A percentile compares a stretch with the other conserved stretches of the same genome.
These are phyloP conservation scores for Sporothrix brunneoviolacea DNA, from an alignment of 2,329 filamentous ascomycete genomes.

Conservation along the genomic window DNA sequence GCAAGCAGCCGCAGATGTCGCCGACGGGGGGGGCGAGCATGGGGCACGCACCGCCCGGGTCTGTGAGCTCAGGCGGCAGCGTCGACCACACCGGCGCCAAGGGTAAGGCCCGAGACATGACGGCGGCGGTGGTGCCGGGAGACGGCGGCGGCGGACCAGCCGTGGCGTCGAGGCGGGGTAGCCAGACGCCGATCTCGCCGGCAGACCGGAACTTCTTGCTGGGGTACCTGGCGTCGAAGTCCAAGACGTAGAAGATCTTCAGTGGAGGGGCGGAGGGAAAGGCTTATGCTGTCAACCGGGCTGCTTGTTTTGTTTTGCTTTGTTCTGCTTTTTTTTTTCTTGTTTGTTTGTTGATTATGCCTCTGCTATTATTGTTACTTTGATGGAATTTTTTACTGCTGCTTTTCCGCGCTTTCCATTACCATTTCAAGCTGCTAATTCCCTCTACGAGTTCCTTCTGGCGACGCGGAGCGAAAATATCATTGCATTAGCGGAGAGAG, in stretches of 20 bases:
- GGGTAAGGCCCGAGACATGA: no score
- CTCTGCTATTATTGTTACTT: background rate
- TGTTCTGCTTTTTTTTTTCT: background rate
- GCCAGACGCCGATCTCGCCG: constrained; percentile 54
- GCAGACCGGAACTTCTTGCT: constrained; percentile 71
- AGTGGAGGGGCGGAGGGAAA: background rate
- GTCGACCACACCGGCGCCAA: background rate
- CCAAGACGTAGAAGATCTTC: constrained; percentile 23
- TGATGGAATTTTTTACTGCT: no score
- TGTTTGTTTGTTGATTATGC: background rate
- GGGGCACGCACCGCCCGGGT: background rate
- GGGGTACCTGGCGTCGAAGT: constrained; percentile 60
- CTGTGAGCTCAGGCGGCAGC: constrained; percentile 12
- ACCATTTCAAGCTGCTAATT: no score
- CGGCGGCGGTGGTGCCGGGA: background rate
- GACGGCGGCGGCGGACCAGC: constrained; percentile 11
- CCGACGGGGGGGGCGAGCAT: background rate
- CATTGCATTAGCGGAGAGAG: no score
- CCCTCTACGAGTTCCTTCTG: no score
- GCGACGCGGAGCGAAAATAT: no score
- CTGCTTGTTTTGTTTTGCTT: background rate
- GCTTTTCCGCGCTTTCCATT: background rate
- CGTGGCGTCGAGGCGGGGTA: constrained; percentile 35
- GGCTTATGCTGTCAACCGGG: background rate
- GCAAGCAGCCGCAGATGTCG: constrained; percentile 4